Conservation (phyloP, 2,329 filamentous ascomycete genomes). For the Aspergillus tamarii region DNA sequence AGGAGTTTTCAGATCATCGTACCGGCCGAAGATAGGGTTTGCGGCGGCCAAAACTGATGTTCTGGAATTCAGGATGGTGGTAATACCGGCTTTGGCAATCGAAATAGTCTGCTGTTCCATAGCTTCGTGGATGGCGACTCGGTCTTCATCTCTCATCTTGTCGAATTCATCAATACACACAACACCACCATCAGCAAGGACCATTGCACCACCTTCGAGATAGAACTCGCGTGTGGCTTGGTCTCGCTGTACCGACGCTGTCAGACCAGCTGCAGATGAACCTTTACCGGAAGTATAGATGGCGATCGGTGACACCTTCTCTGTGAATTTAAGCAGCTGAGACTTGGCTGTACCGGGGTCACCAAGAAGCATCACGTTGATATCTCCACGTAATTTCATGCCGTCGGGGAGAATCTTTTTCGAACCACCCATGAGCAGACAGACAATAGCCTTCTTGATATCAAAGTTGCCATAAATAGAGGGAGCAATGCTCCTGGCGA, state of each 20-base stretch:
- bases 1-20: conserved; percentile 96
- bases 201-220: conserved; percentile 97
- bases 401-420: conserved; percentile 98
- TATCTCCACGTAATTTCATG: conserved; percentile 96
- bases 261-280: conserved; percentile 95
- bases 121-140: conserved; percentile 97
- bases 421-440: conserved; percentile 87
- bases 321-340: conserved; percentile 94
- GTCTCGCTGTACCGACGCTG: conserved; percentile 93
- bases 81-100: conserved; percentile 97
- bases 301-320: conserved; percentile 92
- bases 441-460: conserved; percentile 97
- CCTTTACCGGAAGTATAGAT: conserved; percentile 99
- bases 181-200: conserved; percentile 92
- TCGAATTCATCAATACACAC: conserved; percentile 99
- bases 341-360: conserved; percentile 98
- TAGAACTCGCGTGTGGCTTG: conserved; percentile 94
- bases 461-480: conserved; percentile 96
- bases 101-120: conserved; percentile 99
- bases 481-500: conserved; percentile 90
- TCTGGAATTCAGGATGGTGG: conserved; percentile 92
- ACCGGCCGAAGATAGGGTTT: conserved; percentile 96
- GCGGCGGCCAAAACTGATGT: conserved; percentile 95
- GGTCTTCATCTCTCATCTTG: conserved; percentile 98
- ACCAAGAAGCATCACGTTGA: conserved; percentile 94